Conservation (phyloP, 1,284 basidiomycete species). For the Melanopsichium pennsylvanicum region DNA sequence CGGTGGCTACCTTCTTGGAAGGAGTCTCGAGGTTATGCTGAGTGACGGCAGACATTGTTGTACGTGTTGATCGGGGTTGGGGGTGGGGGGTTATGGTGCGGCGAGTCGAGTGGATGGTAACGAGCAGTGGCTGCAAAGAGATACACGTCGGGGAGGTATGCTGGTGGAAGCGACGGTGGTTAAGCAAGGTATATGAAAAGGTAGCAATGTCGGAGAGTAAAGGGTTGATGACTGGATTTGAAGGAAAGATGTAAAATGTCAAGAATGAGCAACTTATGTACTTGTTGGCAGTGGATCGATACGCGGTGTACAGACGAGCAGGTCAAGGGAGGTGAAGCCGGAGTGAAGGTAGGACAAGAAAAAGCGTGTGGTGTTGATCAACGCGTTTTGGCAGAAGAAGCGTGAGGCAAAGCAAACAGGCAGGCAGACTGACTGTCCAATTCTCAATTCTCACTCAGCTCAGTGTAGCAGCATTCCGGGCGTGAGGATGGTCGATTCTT, state of each 20-base stretch:
- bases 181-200: not conserved
- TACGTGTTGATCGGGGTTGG: not conserved
- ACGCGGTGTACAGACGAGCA: slow-evolving; percentile 10
- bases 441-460: too few relatives aligned
- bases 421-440: too few relatives aligned
- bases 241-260: slow-evolving; percentile 8
- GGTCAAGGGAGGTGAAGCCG: not conserved
- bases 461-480: too few relatives aligned
- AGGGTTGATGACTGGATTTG: slow-evolving; percentile 10
- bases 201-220: slow-evolving; percentile 1
- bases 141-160: slow-evolving; percentile 2
- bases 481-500: too few relatives aligned
- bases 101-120: slow-evolving; percentile 6
- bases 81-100: not conserved
- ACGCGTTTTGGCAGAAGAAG: slow-evolving; percentile 12
- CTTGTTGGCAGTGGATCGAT: slow-evolving; percentile 1
- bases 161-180: not conserved
- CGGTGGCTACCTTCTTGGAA: slow-evolving; percentile 64
- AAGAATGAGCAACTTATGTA: slow-evolving; percentile 37
- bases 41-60: slow-evolving; percentile 45
- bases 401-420: too few relatives aligned
- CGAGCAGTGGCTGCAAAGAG: slow-evolving; percentile 3
- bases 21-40: slow-evolving; percentile 57
- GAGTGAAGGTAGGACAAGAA: slow-evolving; percentile 13
- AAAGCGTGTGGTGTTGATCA: slow-evolving; percentile 35